These are phyloP conservation scores for Plantago lanceolata DNA, from an alignment of 305 asterid genomes.

Conservation along the genomic window DNA sequence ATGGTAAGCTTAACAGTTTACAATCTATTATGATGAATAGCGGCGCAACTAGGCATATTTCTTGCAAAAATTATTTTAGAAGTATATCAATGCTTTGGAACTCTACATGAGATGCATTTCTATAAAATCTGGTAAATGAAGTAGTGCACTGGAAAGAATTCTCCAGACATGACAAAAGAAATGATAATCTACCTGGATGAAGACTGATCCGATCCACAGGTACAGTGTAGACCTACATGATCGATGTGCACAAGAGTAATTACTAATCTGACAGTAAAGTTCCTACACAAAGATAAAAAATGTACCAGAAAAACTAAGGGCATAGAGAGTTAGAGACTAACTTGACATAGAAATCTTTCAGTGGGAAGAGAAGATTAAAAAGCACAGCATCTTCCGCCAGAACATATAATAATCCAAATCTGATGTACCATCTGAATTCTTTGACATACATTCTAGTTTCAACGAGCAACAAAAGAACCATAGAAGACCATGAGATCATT, in stretches of 20 bases:
- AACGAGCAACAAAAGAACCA: conserved; percentile 54
- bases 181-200: conserved; percentile 60
- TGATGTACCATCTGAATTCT: conserved; percentile 86
- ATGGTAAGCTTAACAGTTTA: too few species aligned
- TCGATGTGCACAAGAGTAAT: neutral
- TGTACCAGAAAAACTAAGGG: conserved; percentile 6
- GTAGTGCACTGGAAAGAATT: too few species aligned
- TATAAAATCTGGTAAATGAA: too few species aligned
- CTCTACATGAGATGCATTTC: too few species aligned
- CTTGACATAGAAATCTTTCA: conserved; percentile 55
- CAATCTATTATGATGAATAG: too few species aligned
- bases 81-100: too few species aligned
- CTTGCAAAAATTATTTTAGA: too few species aligned
- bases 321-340: conserved; percentile 24
- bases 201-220: conserved; percentile 48
- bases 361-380: conserved; percentile 48
- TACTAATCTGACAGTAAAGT: too few species aligned
- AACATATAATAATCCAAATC: conserved; percentile 66
- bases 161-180: conserved; percentile 5
- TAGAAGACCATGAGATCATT: conserved; percentile 70
- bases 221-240: conserved; percentile 57
- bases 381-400: conserved; percentile 75
- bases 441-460: conserved; percentile 70
- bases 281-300: too few species aligned
- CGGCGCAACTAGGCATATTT: too few species aligned